A percentile compares a stretch with the other conserved stretches of the same genome.
Evolutionary conservation across 352 stramenopile species (phyloP).

Genomic region (Globisporangium parvum): DNA sequence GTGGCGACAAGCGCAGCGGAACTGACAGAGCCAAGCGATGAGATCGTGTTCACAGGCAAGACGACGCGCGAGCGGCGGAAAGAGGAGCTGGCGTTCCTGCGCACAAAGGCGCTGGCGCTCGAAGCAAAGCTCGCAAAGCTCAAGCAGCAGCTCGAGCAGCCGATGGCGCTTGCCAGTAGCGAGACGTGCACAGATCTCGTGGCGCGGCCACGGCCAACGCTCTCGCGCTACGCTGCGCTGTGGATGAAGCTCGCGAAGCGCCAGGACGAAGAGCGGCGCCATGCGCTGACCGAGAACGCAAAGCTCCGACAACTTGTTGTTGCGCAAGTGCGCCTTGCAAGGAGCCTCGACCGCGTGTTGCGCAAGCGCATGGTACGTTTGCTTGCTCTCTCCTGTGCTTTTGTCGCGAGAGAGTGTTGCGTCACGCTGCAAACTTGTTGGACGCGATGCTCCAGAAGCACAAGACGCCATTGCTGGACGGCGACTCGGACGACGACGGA

Average conservation of each 20-base stretch:
- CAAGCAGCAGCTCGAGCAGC: slow-evolving; percentile 10
- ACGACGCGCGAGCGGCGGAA: slow-evolving; percentile 18
- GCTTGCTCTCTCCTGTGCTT: neutral
- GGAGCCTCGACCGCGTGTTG: slow-evolving; percentile 13
- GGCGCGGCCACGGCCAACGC: neutral
- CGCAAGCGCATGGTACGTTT: slow-evolving; percentile 14
- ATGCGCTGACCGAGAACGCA: slow-evolving; percentile 5
- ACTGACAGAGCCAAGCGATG: neutral
- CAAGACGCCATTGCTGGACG: slow-evolving; percentile 1
- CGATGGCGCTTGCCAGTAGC: neutral
- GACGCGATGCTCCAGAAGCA: neutral
- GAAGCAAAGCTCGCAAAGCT: slow-evolving; percentile 16
- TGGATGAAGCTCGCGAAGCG: slow-evolving; percentile 16
- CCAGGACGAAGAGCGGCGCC: slow-evolving; percentile 11
- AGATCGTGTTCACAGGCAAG: slow-evolving; percentile 10
- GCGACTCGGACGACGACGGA: neutral
- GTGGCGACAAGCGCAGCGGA: neutral
- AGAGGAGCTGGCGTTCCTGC: slow-evolving; percentile 25
- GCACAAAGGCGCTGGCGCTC: slow-evolving; percentile 21
- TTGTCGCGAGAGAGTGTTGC: neutral
- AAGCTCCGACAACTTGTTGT: slow-evolving; percentile 13
- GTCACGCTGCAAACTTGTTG: neutral
- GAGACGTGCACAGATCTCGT: neutral
- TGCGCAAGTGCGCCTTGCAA: slow-evolving; percentile 9
- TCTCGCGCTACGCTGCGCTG: slow-evolving; percentile 11